Conservation (phyloP, 805 yeast species). For the Nakazawaea pomicola region DNA sequence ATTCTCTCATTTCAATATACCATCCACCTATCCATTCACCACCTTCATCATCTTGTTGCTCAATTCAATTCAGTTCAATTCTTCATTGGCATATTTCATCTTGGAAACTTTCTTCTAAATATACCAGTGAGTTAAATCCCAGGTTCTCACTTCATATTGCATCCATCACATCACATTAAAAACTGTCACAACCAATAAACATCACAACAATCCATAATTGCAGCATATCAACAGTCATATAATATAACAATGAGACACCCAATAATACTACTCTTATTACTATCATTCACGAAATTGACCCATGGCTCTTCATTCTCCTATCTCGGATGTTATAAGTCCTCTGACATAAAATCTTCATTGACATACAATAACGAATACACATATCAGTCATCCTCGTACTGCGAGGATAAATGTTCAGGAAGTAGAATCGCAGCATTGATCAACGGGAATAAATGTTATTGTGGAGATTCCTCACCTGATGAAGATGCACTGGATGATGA, state of each 20-base stretch:
- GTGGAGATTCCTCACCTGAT: constrained; percentile 47
- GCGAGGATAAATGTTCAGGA: constrained; percentile 46
- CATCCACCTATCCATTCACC: too few relatives aligned
- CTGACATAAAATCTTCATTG: constrained; percentile 30
- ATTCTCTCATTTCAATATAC: too few relatives aligned
- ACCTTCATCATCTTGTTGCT: too few relatives aligned
- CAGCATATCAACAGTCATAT: too few relatives aligned
- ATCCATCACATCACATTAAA: neutral
- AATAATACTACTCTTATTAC: neutral
- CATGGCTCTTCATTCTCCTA: constrained; percentile 6
- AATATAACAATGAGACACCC: neutral
- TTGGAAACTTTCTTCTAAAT: neutral
- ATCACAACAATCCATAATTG: too few relatives aligned
- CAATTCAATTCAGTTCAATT: neutral
- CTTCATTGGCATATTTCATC: neutral
- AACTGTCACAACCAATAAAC: too few relatives aligned
- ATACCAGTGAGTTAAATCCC: too few relatives aligned
- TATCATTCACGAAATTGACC: neutral
- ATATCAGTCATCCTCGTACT: constrained; percentile 57
- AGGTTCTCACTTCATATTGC: neutral
- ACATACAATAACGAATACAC: constrained; percentile 40
- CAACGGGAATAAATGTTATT: constrained; percentile 56
- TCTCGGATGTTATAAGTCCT: constrained; percentile 31
- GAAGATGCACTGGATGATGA: constrained; percentile 21
- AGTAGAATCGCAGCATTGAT: constrained; percentile 44